Evolutionary conservation across 768 basidiomycete species (phyloP), one percentile per base, ranked within the genome.

Genomic region (Tulasnella sp.): DNA sequence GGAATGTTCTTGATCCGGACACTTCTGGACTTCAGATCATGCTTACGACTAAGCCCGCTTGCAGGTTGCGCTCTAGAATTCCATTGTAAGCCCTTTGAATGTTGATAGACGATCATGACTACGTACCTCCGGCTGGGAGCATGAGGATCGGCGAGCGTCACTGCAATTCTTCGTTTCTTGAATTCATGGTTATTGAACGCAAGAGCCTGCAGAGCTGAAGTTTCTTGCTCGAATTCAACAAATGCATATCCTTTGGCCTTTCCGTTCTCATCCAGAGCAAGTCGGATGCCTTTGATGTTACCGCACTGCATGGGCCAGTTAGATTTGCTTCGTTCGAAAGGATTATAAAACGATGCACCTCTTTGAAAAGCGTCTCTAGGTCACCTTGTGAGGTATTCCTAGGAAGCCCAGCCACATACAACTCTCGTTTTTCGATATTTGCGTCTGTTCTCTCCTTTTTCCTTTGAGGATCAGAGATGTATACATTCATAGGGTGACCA

Each of bases 381-480:
- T 98, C 95, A 3, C 67, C 70, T 61, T 85, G 81, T 12, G 72
- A 84, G 1, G 79, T 80, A 56, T 78, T 84, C 59, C 75, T 81
- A 59, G 79, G 83, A 43, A 99, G 67, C 13, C 89, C 88, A 0
- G 88, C 83, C 34, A 98, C 78, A 59, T 91, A 93, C 3, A 98
- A 62, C 61, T 95, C 91, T 45, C 79, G 71, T 40, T 85, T 79
- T 59, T 91, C 75, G 2, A 86, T 84, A 59, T 82, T 78, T 15
- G 79, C 81, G 61, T 98, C 95, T 0, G 83, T 84, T n/a, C 95
- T 73, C 56, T 83, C 81, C 60, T 92, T 86, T 68, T 76, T 93
- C 5, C 83, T 73, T 61, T 82, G 80, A 0, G 95, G 95, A 62
- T 96, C 86, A 1, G 93, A 96, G 9, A 96, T 77, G 45, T 76